Evolutionary conservation across 2,329 filamentous ascomycete species (phyloP).

Genomic region (Fusarium sp.): DNA sequence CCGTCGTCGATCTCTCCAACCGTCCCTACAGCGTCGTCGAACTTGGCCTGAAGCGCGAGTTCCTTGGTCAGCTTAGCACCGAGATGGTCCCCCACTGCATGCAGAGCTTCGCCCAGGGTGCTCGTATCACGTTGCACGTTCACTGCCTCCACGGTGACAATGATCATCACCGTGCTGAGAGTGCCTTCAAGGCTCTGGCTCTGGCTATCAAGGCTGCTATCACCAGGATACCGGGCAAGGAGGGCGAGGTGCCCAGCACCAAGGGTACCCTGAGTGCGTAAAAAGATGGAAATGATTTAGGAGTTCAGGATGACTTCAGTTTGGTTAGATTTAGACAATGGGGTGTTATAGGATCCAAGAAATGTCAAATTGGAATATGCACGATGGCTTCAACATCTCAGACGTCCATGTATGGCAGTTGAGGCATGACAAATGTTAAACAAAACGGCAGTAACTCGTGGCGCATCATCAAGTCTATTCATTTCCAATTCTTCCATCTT

Average conservation of each 20-base stretch:
- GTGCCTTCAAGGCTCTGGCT: slow-evolving; percentile 94
- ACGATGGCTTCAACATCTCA: background rate
- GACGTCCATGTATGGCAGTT: background rate
- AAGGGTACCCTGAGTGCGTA: slow-evolving; percentile 84
- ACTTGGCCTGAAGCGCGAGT: slow-evolving; percentile 85
- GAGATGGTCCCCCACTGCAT: slow-evolving; percentile 98
- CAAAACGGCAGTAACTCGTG: background rate
- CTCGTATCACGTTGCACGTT: slow-evolving; percentile 92
- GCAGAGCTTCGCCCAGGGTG: slow-evolving; percentile 90
- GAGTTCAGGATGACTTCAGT: slow-evolving; percentile 38
- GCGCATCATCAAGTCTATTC: background rate
- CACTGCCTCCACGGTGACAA: slow-evolving; percentile 90
- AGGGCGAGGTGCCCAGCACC: slow-evolving; percentile 93
- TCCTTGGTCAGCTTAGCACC: slow-evolving; percentile 88
- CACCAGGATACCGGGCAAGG: slow-evolving; percentile 75
- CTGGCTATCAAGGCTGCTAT: slow-evolving; percentile 83
- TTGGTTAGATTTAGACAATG: slow-evolving; percentile 25
- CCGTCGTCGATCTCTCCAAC: slow-evolving; percentile 94
- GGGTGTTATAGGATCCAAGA: slow-evolving; percentile 1
- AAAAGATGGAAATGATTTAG: slow-evolving; percentile 14
- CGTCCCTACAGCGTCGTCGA: slow-evolving; percentile 86
- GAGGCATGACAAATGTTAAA: background rate
- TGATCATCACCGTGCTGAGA: slow-evolving; percentile 95
- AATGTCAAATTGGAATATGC: slow-evolving; percentile 1
- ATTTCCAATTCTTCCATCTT: background rate